Base-by-base conservation (phyloP, 2,329 filamentous ascomycete species). In the Fusarium chuoi region DNA sequence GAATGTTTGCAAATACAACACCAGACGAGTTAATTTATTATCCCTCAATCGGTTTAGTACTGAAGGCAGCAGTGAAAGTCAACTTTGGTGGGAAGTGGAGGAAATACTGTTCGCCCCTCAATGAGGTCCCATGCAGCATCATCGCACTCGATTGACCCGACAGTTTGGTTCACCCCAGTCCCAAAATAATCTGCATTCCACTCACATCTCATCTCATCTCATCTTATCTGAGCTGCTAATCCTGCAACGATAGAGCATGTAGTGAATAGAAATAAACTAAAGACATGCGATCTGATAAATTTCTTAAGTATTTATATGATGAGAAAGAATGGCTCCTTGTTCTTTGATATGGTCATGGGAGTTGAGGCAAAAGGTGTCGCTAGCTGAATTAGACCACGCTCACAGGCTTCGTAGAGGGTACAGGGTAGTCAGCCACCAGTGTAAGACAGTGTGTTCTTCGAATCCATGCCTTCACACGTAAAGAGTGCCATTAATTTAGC, bases 341-440 rank as follows among this genome's bases (percentile, higher is more conserved):
- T 6, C 14, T n/a, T 49, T 18, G 28, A 49, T 30, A 12, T n/a
- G 45, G 14, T 20, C 5, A 5, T 9, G 11, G 15, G 7, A 33
- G 48, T n/a, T 20, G 30, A 14, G 33, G 5, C 33, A 33, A 14
- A 33, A 11, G 33, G 33, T 33, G 12, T 33, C 30, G 22, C 48
- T 14, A 51, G 17, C 12, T 24, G 17, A 35, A 35, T 20, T 24
- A 51, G 17, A 28, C 22, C 22, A 24, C 3, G 3, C 46, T 24
- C 8, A 2, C 3, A 5, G 15, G 46, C 15, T 3, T 18, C 12
- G 0, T 15, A 4, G 6, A 11, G 2, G 20, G 3, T 28, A 35
- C 48, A 35, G 17, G 49, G 13, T 36, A 36, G 8, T 0, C 48
- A 6, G 2, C 1, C 3, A 48, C 14, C 15, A 14, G n/a, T 52